phyloP scores from a whole-genome alignment of 805 yeast species.

The Cyberlindnera maritima region DNA sequence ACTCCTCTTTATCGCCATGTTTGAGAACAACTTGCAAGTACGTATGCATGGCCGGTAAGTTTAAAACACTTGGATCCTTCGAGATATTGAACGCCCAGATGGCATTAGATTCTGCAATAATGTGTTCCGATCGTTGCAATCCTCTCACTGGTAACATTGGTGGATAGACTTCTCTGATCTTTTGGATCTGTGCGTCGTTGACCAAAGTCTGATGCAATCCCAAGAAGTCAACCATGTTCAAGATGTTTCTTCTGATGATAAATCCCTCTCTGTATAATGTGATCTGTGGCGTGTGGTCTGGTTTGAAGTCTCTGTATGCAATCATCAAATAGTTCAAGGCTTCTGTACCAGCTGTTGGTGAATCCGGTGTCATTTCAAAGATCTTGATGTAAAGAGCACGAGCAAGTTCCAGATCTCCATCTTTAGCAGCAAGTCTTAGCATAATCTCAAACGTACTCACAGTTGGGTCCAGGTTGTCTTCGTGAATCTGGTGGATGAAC shows the following conservation, averaged over 20 bases:
- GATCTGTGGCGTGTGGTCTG: constrained; percentile 34
- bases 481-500: constrained; percentile 62
- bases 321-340: constrained; percentile 38
- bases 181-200: constrained; percentile 16
- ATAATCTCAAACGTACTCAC: constrained; percentile 58
- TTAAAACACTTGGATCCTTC: constrained; percentile 42
- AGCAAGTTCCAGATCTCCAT: constrained; percentile 72
- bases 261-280: constrained; percentile 44
- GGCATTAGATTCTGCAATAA: constrained; percentile 76
- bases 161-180: constrained; percentile 32
- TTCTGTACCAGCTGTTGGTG: constrained; percentile 11
- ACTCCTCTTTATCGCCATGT: constrained; percentile 35
- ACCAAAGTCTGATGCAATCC: constrained; percentile 24
- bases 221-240: constrained; percentile 40
- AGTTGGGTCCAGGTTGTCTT: constrained; percentile 38
- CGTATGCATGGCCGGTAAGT: constrained; percentile 42
- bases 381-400: constrained; percentile 62
- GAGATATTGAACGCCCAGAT: constrained; percentile 57
- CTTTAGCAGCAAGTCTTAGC: constrained; percentile 72
- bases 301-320: constrained; percentile 44
- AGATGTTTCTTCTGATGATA: constrained; percentile 43
- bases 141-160: constrained; percentile 69
- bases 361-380: constrained; percentile 31
- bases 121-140: constrained; percentile 38
- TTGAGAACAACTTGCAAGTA: constrained; percentile 47